phyloP scores from a whole-genome alignment of 805 yeast species.

The Saccharomycopsis malanga region DNA sequence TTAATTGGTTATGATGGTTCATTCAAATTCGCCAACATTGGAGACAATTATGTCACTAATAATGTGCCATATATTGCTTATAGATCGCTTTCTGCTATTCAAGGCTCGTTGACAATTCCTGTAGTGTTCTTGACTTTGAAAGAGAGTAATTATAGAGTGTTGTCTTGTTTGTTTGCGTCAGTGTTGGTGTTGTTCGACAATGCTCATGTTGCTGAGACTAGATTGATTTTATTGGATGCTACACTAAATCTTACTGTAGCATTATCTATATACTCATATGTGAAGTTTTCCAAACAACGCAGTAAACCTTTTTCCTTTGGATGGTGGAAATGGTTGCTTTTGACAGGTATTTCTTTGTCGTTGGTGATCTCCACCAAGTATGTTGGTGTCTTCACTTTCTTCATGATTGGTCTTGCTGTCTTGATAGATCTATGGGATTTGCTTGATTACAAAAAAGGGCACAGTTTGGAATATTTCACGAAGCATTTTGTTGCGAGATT shows the following conservation, averaged over 20 bases:
- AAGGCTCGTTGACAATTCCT: conserved; percentile 80
- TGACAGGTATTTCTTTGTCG: conserved; percentile 81
- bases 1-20: conserved; percentile 85
- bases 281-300: conserved; percentile 69
- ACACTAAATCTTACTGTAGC: conserved; percentile 82
- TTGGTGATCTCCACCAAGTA: conserved; percentile 93
- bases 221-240: conserved; percentile 88
- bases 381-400: conserved; percentile 89
- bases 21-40: conserved; percentile 86
- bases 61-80: conserved; percentile 82
- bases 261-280: conserved; percentile 67
- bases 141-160: conserved; percentile 72
- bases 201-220: conserved; percentile 84
- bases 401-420: conserved; percentile 84
- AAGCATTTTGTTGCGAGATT: conserved; percentile 74
- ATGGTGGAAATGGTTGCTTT: conserved; percentile 86
- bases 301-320: conserved; percentile 51
- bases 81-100: conserved; percentile 70
- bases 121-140: conserved; percentile 77
- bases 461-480: conserved; percentile 43
- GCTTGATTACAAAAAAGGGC: conserved; percentile 62
- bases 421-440: conserved; percentile 80
- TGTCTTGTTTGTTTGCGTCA: conserved; percentile 73
- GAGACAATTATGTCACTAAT: conserved; percentile 69
- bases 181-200: conserved; percentile 75